Percentiles rank a stretch among this genome's conserved stretches.
phyloP scores from a whole-genome alignment of 495 filamentous ascomycete species.

The Podospora comata region DNA sequence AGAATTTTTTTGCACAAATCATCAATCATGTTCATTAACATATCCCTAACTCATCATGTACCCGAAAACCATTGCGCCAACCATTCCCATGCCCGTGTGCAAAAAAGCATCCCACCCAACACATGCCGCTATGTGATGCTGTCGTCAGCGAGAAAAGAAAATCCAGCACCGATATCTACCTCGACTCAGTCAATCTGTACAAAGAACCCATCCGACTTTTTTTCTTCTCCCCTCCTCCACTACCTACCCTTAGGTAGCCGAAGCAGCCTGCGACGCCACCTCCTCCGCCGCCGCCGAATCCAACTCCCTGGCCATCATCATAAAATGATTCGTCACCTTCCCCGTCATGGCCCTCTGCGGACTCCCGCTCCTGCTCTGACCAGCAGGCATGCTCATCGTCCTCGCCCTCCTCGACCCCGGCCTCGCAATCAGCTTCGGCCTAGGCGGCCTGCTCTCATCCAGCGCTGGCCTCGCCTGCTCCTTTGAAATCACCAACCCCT shows the following conservation, averaged over 20 bases:
- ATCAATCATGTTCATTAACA: not conserved
- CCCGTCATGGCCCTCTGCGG: not conserved
- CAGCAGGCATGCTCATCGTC: slow-evolving; percentile 31
- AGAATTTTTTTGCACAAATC: not conserved
- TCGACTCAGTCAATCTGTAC: not conserved
- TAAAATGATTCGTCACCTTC: not conserved
- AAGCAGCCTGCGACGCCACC: not conserved
- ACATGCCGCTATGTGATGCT: not conserved
- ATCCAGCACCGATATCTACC: not conserved
- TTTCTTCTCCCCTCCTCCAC: not conserved
- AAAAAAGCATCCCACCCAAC: not conserved
- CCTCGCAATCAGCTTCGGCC: slow-evolving; percentile 21
- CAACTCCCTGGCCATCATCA: not conserved
- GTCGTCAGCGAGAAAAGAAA: not conserved
- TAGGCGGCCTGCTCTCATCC: slow-evolving; percentile 29
- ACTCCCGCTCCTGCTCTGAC: slow-evolving; percentile 19
- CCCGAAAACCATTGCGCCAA: not conserved
- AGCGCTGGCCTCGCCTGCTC: slow-evolving; percentile 37
- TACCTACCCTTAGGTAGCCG: not conserved
- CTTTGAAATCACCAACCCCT: slow-evolving; percentile 38
- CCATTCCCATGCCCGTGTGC: not conserved
- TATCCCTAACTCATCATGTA: not conserved
- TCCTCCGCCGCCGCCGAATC: not conserved
- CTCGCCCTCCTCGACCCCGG: slow-evolving; percentile 29
- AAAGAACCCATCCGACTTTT: not conserved